Percentiles rank a stretch among this genome's conserved stretches.
phyloP scores from a whole-genome alignment of 2,329 filamentous ascomycete species.

The Apiospora aurea region DNA sequence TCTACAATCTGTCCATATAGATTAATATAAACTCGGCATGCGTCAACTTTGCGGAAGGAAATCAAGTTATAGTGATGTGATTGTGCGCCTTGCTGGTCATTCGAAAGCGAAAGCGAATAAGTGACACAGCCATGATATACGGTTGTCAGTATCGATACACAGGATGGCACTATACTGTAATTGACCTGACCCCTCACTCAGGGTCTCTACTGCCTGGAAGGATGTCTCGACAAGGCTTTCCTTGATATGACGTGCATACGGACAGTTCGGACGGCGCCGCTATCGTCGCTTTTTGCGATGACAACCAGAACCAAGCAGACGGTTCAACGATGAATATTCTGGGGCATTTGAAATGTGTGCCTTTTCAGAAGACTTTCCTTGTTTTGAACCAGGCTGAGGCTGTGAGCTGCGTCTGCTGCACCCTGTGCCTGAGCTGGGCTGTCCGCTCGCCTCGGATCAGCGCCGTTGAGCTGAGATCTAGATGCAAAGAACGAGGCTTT shows the following conservation, averaged over 20 bases:
- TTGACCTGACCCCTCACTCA: neutral
- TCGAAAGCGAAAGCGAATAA: neutral
- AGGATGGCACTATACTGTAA: neutral
- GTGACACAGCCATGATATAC: neutral
- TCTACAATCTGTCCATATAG: neutral
- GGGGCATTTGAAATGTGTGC: neutral
- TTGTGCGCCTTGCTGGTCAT: neutral
- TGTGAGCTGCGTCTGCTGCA: neutral
- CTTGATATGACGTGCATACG: neutral
- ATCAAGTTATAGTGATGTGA: neutral
- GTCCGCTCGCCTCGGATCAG: neutral
- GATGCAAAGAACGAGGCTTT: neutral
- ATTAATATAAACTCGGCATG: neutral
- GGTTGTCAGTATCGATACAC: neutral
- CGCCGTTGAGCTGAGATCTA: neutral
- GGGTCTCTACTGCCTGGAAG: neutral
- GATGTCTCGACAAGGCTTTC: no score
- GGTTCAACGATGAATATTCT: neutral
- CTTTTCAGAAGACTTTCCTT: neutral
- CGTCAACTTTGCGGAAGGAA: neutral
- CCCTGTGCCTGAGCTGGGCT: neutral
- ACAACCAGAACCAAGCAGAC: neutral
- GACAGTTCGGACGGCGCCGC: neutral
- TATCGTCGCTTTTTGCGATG: neutral
- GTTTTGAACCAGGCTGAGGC: neutral